Percentiles rank a stretch among this genome's conserved stretches.
Conservation (phyloP, 2,329 filamentous ascomycete species). For the Biscogniauxia mediterranea region DNA sequence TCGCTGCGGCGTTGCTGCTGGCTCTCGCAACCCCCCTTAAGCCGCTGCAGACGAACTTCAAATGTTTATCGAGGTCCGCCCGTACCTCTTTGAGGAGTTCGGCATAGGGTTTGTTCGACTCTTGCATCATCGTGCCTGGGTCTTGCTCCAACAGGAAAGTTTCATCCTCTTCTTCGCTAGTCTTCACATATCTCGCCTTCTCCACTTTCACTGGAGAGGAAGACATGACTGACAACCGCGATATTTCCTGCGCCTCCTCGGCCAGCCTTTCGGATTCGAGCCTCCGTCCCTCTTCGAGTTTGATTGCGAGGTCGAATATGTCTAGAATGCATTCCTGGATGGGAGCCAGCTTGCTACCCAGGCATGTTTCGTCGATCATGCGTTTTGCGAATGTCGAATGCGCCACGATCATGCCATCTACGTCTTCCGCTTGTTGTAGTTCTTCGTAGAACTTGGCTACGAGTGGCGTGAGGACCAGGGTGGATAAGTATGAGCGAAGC, state of each 20-base stretch:
- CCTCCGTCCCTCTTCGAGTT: slow-evolving; percentile 61
- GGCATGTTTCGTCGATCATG: slow-evolving; percentile 66
- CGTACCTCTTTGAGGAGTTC: slow-evolving; percentile 56
- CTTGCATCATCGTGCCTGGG: slow-evolving; percentile 27
- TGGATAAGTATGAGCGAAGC: slow-evolving; percentile 73
- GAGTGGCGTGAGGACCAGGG: slow-evolving; percentile 65
- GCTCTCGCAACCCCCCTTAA: slow-evolving; percentile 73
- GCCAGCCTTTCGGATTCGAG: slow-evolving; percentile 37
- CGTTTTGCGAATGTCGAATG: slow-evolving; percentile 64
- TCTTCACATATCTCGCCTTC: slow-evolving; percentile 23
- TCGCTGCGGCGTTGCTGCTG: slow-evolving; percentile 57
- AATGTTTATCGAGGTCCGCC: slow-evolving; percentile 60
- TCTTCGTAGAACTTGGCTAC: slow-evolving; percentile 53
- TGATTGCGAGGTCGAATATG: slow-evolving; percentile 71
- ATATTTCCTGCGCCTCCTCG: slow-evolving; percentile 39
- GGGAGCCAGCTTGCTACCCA: slow-evolving; percentile 65
- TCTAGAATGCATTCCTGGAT: slow-evolving; percentile 73
- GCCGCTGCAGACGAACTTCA: slow-evolving; percentile 70
- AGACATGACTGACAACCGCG: slow-evolving; percentile 37
- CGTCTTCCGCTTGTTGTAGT: slow-evolving; percentile 63
- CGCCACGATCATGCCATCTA: slow-evolving; percentile 75
- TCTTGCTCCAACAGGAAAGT: slow-evolving; percentile 33
- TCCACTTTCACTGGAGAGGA: slow-evolving; percentile 31
- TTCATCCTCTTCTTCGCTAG: slow-evolving; percentile 33
- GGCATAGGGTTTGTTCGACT: slow-evolving; percentile 45